Base-by-base conservation (phyloP, 768 basidiomycete genomes). In the Tricholoma sp. region DNA sequence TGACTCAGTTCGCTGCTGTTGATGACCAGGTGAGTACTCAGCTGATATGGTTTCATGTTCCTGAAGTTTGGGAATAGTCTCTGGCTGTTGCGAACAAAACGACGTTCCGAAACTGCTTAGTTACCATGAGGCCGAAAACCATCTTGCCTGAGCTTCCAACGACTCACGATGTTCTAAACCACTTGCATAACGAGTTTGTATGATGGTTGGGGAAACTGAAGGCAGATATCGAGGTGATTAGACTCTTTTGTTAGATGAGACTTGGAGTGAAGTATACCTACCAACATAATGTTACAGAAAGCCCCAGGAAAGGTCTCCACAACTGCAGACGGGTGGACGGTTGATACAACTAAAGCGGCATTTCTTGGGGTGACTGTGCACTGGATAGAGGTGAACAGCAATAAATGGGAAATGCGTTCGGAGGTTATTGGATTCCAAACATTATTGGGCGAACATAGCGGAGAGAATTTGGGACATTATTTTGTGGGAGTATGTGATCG, bases 311-410 rank as follows among this genome's bases (percentile, higher is more conserved):
- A 39, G 22, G 5, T 62, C 10, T 63, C 59, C 11, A 55, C 57
- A 9, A 66, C 62, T 11, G 29, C 43, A 8, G 64, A 65, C 34
- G 39, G 54, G 12, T 65, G 64, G 64, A 55, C 57, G 10, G 60
- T 60, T n/a, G 60, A 65, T 57, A 58, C 41, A 0, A 63, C 59
- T 16, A 61, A 63, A 49, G 27, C 18, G 8, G 56, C 50, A 2
- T 65, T 54, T 39, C 10, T 56, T 4, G 57, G 62, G 16, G 57
- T 62, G 60, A 65, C 62, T 6, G 62, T 51, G 8, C 64, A 65
- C 55, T 65, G 62, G 66, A 68, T 73, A 32, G 53, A 67, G 0
- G 55, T 65, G 18, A 49, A n/a, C 10, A 16, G 37, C 37, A 39
- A 39, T 39, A 39, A 39, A 39, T 39, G 37, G 37, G n/a, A n/a